These are phyloP conservation scores for Cladophialophora chaetospira DNA, from an alignment of 2,329 filamentous ascomycete genomes.

Conservation along the genomic window DNA sequence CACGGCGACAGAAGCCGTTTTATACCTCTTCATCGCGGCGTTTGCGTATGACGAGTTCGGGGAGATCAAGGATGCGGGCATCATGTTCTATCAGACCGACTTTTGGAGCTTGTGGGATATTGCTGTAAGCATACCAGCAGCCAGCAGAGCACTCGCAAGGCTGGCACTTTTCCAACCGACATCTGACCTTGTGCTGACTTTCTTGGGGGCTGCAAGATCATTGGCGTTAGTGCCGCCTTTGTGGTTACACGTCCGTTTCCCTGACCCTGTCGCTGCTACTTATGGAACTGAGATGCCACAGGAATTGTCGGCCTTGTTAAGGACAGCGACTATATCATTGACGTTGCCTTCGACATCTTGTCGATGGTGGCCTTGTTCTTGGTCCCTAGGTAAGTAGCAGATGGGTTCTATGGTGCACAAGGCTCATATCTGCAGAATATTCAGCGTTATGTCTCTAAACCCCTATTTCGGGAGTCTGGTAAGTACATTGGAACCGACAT, in stretches of 20 bases:
- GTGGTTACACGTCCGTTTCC: constrained; percentile 66
- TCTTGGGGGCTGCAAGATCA: constrained; percentile 55
- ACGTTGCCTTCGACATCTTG: constrained; percentile 84
- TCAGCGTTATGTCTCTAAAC: constrained; percentile 80
- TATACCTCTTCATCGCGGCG: constrained; percentile 84
- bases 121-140: constrained; percentile 37
- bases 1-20: constrained; percentile 67
- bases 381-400: constrained; percentile 62
- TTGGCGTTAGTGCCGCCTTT: constrained; percentile 71
- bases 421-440: constrained; percentile 59
- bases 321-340: constrained; percentile 64
- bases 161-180: too few species aligned
- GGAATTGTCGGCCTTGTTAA: constrained; percentile 68
- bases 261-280: constrained; percentile 14
- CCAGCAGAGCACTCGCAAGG: too few species aligned
- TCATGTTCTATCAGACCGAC: constrained; percentile 80
- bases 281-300: constrained; percentile 36
- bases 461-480: constrained; percentile 84
- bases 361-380: constrained; percentile 87
- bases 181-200: neutral
- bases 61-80: constrained; percentile 82
- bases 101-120: constrained; percentile 78
- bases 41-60: constrained; percentile 87
- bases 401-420: constrained; percentile 6
- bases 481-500: constrained; percentile 29